Evolutionary conservation across 116 monocot species (phyloP), one percentile per base, ranked within the genome.

Genomic region (Posidonia oceanica): DNA sequence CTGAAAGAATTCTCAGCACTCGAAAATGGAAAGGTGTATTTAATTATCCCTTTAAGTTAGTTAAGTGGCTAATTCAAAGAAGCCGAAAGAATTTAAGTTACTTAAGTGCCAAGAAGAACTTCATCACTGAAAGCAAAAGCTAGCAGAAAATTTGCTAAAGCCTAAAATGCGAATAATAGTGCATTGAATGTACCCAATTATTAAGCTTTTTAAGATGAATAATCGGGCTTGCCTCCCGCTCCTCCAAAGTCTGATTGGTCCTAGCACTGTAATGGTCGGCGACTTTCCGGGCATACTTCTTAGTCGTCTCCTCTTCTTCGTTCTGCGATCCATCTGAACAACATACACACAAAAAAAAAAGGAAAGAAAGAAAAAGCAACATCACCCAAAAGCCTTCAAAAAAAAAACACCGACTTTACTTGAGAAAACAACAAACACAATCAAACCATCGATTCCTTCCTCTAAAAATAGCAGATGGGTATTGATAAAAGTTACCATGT

Each of bases 161-260:
- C 29, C 29, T 29, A 29, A 29, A 29, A 29, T 0, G 29, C 29
- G 29, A 29, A 29, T 29, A 29, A 29, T 40, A 59, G 20, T 8
- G 59, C 59, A 71, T 61, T 37, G 37, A 18, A 36, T 51, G 42
- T 79, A 91, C 92, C 96, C 96, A 97, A 55, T 97, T 97, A 72
- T 97, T 97, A 20, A 97, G 87, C 80, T 97, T 97, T 73, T 97
- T 97, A 17, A 97, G 72, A 75, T 97, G 96, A 69, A 97, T 91
- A 72, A 97, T 97, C 8, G 96, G 96, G 75, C 96, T 97, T 11
- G 86, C 85, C 78, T 97, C 92, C 16, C 97, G 80, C 77, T 97
- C 89, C 69, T 89, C 89, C 66, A 97, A 76, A 22, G 97, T 85
- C 75, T 92, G 85, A 65, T 97, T 97, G 29, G 92, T 85, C 81